phyloP scores from a whole-genome alignment of 2,329 filamentous ascomycete species.

The Dryadomyces sulphureus region DNA sequence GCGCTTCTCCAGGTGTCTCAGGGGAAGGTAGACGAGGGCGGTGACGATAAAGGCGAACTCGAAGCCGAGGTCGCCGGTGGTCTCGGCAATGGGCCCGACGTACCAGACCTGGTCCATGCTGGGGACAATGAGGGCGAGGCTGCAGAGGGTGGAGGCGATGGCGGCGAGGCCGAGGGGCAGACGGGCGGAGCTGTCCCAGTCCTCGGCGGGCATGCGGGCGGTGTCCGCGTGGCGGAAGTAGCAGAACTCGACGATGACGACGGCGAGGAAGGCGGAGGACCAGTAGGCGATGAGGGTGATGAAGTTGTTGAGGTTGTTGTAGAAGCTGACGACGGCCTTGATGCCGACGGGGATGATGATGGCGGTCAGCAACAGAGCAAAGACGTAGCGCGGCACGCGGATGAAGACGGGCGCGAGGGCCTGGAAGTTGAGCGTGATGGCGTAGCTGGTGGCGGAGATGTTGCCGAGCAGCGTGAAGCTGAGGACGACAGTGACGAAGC shows the following conservation, averaged over 20 bases:
- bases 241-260: slow-evolving; percentile 20
- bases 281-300: slow-evolving; percentile 30
- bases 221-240: slow-evolving; percentile 13
- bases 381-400: slow-evolving; percentile 25
- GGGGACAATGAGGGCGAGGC: slow-evolving; percentile 19
- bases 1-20: slow-evolving; percentile 19
- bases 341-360: slow-evolving; percentile 27
- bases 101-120: slow-evolving; percentile 28
- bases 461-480: slow-evolving; percentile 44
- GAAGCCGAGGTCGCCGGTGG: slow-evolving; percentile 29
- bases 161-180: slow-evolving; percentile 15
- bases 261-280: slow-evolving; percentile 25
- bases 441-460: slow-evolving; percentile 44
- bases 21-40: slow-evolving; percentile 23
- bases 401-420: slow-evolving; percentile 23
- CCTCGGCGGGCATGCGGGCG: slow-evolving; percentile 10
- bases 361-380: slow-evolving; percentile 23
- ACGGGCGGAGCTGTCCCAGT: slow-evolving; percentile 13
- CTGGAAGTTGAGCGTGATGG: slow-evolving; percentile 47
- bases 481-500: slow-evolving; percentile 46
- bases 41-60: slow-evolving; percentile 26
- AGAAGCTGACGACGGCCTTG: slow-evolving; percentile 23
- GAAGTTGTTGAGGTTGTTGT: slow-evolving; percentile 28
- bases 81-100: slow-evolving; percentile 25
- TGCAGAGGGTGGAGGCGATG: slow-evolving; percentile 11